Evolutionary conservation across 2,329 filamentous ascomycete genomes (phyloP), one percentile per base, ranked within the genome.

Genomic region (Pyrenochaeta sp.): DNA sequence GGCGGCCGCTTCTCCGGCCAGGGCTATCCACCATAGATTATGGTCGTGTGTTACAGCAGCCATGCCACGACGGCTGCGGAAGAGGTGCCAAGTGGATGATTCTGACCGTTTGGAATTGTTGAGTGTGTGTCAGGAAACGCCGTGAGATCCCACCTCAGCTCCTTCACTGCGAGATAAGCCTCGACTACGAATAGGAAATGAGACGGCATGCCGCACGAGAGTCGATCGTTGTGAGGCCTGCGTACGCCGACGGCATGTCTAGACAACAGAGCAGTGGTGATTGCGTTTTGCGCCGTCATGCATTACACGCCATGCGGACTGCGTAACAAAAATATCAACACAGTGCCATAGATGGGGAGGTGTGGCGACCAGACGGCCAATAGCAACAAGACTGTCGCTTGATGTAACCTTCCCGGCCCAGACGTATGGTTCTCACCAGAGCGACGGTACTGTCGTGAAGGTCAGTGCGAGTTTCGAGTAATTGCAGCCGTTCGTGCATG

Each of bases 391-490:
- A 19, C 3, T 19, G 15, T 27, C 5, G 30, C 24, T 25, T 36
- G 45, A 27, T 39, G 45, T 44, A 37, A 42, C 30, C 37, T 53
- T 40, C 30, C 43, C 32, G 50, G 50, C 54, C 58, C 58, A 44
- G 34, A 46, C 34, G 46, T 34, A 60, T 42, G 58, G 58, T 60
- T 58, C 54, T 44, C 53, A 54, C 54, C 54, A 54, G 25, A 24
- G 42, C 40, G 32, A 46, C 48, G 50, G 55, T 42, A 36, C 32
- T 47, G 22, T 27, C 28, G 2, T 39, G 37, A 42, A 63, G 58
- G 60, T 55, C 60, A 53, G 57, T 59, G 58, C 60, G 49, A 52
- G 47, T 15, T 40, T 53, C 43, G 51, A 49, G 44, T 47, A 50
- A 34, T 13, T n/a, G 50, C n/a, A 62, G 51, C 50, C 48, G 51